Base-by-base conservation (phyloP, 1,284 basidiomycete genomes). In the Ceratobasidium sp. region DNA sequence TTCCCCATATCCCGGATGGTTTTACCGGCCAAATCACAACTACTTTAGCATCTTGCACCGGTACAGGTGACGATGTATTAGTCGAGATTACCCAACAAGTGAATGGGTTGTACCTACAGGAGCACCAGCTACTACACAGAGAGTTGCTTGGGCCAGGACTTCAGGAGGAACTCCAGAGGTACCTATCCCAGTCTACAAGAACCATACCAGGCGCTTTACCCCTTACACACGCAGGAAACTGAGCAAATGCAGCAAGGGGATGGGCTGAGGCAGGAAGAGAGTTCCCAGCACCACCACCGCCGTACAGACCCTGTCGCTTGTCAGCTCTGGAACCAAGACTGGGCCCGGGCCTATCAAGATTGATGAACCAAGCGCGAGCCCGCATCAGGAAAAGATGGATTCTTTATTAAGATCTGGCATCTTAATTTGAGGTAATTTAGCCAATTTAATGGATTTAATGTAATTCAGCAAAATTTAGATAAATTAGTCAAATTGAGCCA, bases 31-130 rank as follows among this genome's bases (percentile, higher is more conserved):
- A 7, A 15, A 64, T 64, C 1, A n/a, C 17, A 5, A 64, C 62
- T 7, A 17, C 62, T 3, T 33, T 44, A n/a, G 15, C 15, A 42
- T 42, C 62, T 17, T 38, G 5, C 9, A 42, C 44, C 7, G 62
- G 62, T 64, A 38, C 4, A 12, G 38, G 33, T 26, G 26, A 33
- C 13, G 3, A 1, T 13, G 26, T 6, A 38, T 6, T 44, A 38
- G 23, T 64, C 9, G 15, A 64, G 13, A 44, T 64, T 44, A 42
- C 23, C 15, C n/a, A 64, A 20, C 17, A n/a, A 1, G 20, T 64
- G 10, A 42, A 64, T 38, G 62, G 62, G 26, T 44, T n/a, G 28
- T 64, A 64, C 12, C 3, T 42, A n/a, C 62, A 64, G 62, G 62
- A 12, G 62, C 26, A 9, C 57, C 9, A 3, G 57, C 54, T n/a